Evolutionary conservation across 2,329 filamentous ascomycete genomes (phyloP).

Genomic region (Aspergillus ibericus): DNA sequence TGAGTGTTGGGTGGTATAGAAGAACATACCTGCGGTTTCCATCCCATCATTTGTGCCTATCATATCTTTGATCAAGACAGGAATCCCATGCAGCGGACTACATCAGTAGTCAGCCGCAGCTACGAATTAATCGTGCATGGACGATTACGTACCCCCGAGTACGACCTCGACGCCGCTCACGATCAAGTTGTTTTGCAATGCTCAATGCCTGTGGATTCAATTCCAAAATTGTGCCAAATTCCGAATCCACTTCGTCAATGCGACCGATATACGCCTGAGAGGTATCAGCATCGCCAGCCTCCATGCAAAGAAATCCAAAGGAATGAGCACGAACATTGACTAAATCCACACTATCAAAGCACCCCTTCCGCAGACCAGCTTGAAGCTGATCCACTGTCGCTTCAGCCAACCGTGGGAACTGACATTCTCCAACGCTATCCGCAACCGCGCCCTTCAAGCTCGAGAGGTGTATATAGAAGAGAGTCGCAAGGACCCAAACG

Average conservation of each 20-base stretch:
- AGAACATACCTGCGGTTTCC: conserved; percentile 54
- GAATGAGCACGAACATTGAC: conserved; percentile 41
- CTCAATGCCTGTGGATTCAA: conserved; percentile 56
- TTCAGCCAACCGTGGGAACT: conserved; percentile 48
- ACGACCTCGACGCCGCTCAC: conserved; percentile 49
- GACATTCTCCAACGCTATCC: conserved; percentile 4
- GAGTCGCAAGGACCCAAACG: not conserved
- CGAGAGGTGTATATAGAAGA: not conserved
- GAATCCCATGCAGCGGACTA: conserved; percentile 63
- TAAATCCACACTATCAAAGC: conserved; percentile 60
- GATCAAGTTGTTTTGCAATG: conserved; percentile 52
- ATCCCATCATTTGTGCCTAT: conserved; percentile 64
- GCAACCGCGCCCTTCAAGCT: not conserved
- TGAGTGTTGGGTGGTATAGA: not conserved
- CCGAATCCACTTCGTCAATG: conserved; percentile 55
- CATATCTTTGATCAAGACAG: conserved; percentile 67
- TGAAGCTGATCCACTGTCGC: conserved; percentile 54
- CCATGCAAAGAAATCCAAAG: not conserved
- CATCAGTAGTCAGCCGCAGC: not conserved
- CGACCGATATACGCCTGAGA: conserved; percentile 51
- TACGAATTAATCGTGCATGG: not conserved
- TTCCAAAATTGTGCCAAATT: conserved; percentile 54
- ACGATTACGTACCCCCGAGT: conserved; percentile 41
- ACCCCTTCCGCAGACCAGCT: conserved; percentile 48
- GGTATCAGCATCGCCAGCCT: not conserved